Evolutionary conservation across 2,329 filamentous ascomycete genomes (phyloP).

Genomic region (Ophiocordyceps robertsii): DNA sequence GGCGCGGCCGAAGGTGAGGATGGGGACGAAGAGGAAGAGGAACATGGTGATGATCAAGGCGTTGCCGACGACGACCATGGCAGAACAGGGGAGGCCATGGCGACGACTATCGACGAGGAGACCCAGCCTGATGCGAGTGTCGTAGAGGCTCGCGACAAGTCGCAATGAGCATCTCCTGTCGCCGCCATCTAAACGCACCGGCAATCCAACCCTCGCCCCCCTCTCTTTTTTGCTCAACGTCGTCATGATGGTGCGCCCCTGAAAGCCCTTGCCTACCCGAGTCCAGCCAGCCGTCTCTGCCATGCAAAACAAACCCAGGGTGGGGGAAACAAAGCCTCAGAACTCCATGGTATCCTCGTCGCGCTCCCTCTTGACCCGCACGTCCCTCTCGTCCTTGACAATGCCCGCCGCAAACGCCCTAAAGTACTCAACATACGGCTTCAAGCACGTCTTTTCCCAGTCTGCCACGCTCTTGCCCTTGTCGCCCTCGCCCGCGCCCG

Average conservation of each 20-base stretch:
- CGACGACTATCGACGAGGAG: background rate
- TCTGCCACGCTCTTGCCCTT: slow-evolving; percentile 39
- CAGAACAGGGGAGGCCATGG: slow-evolving; percentile 1
- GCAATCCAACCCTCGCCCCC: background rate
- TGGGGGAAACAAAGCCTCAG: slow-evolving; percentile 11
- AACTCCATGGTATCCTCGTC: slow-evolving; percentile 42
- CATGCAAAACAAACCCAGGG: background rate
- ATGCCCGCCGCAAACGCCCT: slow-evolving; percentile 64
- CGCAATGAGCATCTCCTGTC: background rate
- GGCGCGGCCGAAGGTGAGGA: slow-evolving; percentile 15
- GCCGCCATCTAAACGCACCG: background rate
- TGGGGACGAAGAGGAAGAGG: slow-evolving; percentile 3
- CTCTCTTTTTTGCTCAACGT: too few relatives aligned
- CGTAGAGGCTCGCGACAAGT: background rate
- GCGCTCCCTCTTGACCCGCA: slow-evolving; percentile 40
- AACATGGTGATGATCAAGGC: background rate
- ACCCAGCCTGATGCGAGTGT: background rate
- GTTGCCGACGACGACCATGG: slow-evolving; percentile 3
- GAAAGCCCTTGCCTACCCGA: background rate
- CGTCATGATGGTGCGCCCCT: background rate
- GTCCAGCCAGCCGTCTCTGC: background rate
- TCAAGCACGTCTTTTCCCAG: slow-evolving; percentile 95
- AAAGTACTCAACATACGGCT: slow-evolving; percentile 86
- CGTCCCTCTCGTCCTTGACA: slow-evolving; percentile 59
- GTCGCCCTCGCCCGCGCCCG: slow-evolving; percentile 26